Evolutionary conservation across 192 early-diverging fungal species (phyloP), one percentile per base, ranked within the genome.

Genomic region (Dimargaris cristalligena): DNA sequence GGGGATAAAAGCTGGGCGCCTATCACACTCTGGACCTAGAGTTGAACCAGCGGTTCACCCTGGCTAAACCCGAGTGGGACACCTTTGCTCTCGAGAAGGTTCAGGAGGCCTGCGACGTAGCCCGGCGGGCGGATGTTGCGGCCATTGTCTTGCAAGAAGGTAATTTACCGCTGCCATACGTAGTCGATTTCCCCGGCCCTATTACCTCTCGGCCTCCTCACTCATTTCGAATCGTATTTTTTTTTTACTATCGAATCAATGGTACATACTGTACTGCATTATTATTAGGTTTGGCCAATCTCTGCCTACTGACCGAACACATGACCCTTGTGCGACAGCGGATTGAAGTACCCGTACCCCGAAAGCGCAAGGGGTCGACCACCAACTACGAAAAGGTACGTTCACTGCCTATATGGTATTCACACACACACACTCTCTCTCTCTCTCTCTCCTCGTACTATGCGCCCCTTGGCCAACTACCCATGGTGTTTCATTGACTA

Each of bases 21-120:
- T 94, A 90, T 70, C 92, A 96, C 75, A 96, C 92, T 4, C 71
- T 95, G 60, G 92, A 99, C 64, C 74, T 99, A 57, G 90, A 92
- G 65, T 74, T 90, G 67, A 86, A 90, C 66, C 81, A 85, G 60
- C 81, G 78, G 54, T 93, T 99, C 61, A 91, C 90, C 4, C 66
- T 99, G 34, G 67, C 71, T 34, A 99, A 99, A 72, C 70, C 74
- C 41, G 83, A 87, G 58, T 99, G 96, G 96, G 94, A 99, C 68
- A 67, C 84, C 28, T 94, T 99, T 62, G 76, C 92, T 34, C 68
- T 97, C 59, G 87, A 94, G 61, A 78, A 91, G 47, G 83, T 99
- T 45, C 75, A 88, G 25, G 82, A 85, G 55, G 87, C 91, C 4
- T 94, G 90, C 66, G 88, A 99, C 69, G 76, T 92, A 33, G 78